These are phyloP conservation scores for Colletotrichum zoysiae DNA, from an alignment of 2,329 filamentous ascomycete species.

Conservation along the genomic window DNA sequence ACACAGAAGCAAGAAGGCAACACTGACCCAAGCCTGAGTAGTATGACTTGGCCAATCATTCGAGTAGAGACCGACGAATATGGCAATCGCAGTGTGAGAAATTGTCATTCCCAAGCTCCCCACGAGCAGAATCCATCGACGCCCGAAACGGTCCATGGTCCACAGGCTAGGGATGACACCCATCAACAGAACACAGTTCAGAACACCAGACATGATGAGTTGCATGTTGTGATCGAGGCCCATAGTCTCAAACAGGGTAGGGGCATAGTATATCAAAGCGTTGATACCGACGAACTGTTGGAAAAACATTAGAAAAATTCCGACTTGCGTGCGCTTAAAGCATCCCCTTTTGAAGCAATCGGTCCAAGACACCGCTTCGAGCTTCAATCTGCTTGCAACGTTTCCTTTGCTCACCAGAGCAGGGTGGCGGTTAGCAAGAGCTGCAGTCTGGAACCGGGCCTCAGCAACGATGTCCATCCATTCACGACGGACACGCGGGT, in stretches of 20 bases:
- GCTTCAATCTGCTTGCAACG: slow-evolving; percentile 52
- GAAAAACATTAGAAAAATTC: slow-evolving; percentile 67
- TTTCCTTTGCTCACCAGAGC: slow-evolving; percentile 51
- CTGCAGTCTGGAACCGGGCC: slow-evolving; percentile 33
- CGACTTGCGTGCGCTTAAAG: slow-evolving; percentile 60
- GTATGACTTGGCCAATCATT: slow-evolving; percentile 60
- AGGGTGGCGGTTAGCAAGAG: slow-evolving; percentile 50
- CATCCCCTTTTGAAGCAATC: slow-evolving; percentile 64
- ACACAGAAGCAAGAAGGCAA: slow-evolving; percentile 50
- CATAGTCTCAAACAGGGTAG: slow-evolving; percentile 57
- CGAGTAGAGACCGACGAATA: slow-evolving; percentile 62
- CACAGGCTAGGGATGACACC: slow-evolving; percentile 61
- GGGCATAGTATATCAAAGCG: slow-evolving; percentile 61
- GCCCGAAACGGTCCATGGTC: slow-evolving; percentile 62
- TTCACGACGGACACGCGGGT: slow-evolving; percentile 42
- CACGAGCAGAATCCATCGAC: slow-evolving; percentile 57
- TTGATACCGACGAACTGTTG: slow-evolving; percentile 54
- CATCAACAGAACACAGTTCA: slow-evolving; percentile 59
- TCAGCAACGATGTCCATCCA: slow-evolving; percentile 43
- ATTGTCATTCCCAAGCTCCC: slow-evolving; percentile 63
- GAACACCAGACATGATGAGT: slow-evolving; percentile 55
- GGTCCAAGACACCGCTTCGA: slow-evolving; percentile 61
- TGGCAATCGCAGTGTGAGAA: slow-evolving; percentile 65
- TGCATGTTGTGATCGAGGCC: slow-evolving; percentile 52
- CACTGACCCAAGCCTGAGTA: slow-evolving; percentile 67